phyloP scores from a whole-genome alignment of 495 filamentous ascomycete species.

The Paragyromitra xinjiangensis region DNA sequence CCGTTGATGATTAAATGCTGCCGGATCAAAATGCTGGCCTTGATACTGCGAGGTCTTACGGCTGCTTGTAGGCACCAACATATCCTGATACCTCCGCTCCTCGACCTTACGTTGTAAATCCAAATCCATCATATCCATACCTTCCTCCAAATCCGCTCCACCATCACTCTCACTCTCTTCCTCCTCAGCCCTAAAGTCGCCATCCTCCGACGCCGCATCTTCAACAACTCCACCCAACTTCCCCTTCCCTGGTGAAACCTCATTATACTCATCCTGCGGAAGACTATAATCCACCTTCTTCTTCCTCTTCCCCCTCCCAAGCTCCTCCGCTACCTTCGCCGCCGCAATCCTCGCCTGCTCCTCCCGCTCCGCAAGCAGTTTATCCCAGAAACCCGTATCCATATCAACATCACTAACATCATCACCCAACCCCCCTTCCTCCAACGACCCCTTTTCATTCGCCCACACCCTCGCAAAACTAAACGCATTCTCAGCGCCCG shows the following conservation, averaged over 20 bases:
- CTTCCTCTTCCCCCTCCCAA: slow-evolving; percentile 81
- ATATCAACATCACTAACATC: slow-evolving; percentile 63
- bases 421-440: slow-evolving; percentile 66
- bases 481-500: slow-evolving; percentile 75
- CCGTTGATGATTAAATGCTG: slow-evolving; percentile 3
- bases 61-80: background rate
- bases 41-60: background rate
- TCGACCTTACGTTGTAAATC: slow-evolving; percentile 28
- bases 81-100: background rate
- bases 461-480: slow-evolving; percentile 93
- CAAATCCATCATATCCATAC: slow-evolving; percentile 37
- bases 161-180: slow-evolving; percentile 57
- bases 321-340: slow-evolving; percentile 68
- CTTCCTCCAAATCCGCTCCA: slow-evolving; percentile 54
- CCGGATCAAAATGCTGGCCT: background rate
- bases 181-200: slow-evolving; percentile 63
- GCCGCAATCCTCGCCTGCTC: slow-evolving; percentile 75
- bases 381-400: slow-evolving; percentile 79
- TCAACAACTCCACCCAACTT: background rate
- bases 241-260: slow-evolving; percentile 2
- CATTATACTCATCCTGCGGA: slow-evolving; percentile 33
- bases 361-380: slow-evolving; percentile 83
- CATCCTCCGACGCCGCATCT: slow-evolving; percentile 4
- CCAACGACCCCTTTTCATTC: slow-evolving; percentile 69
- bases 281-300: slow-evolving; percentile 62